phyloP scores from a whole-genome alignment of 345 rosid genomes.

The Dipteronia sinensis region DNA sequence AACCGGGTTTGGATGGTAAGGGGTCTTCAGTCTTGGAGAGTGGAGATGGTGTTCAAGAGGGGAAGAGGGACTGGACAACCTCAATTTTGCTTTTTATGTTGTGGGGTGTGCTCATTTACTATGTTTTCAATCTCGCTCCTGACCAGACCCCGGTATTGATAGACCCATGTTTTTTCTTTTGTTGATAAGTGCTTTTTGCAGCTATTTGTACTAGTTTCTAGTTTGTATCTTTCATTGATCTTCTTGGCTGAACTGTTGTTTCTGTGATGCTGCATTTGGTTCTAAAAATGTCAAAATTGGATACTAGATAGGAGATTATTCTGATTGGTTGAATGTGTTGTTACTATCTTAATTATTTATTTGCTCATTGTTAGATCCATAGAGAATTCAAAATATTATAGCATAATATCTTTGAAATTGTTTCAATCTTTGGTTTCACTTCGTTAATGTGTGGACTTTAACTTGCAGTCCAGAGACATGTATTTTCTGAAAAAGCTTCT shows the following conservation, averaged over 20 bases:
- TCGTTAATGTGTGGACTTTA: background rate
- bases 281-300: background rate
- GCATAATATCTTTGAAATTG: background rate
- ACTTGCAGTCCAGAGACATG: slow-evolving; percentile 72
- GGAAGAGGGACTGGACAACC: slow-evolving; percentile 66
- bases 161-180: background rate
- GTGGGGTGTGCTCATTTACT: slow-evolving; percentile 77
- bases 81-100: slow-evolving; percentile 67
- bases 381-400: background rate
- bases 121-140: slow-evolving; percentile 73
- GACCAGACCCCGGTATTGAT: slow-evolving; percentile 71
- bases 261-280: background rate
- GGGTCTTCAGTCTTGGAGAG: slow-evolving; percentile 21
- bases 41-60: slow-evolving; percentile 31
- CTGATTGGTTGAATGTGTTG: background rate
- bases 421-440: slow-evolving; percentile 4
- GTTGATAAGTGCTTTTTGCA: background rate
- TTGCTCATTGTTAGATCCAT: no score
- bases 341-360: background rate
- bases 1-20: slow-evolving; percentile 29
- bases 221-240: background rate
- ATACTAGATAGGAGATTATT: background rate
- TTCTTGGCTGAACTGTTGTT: background rate
- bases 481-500: slow-evolving; percentile 82
- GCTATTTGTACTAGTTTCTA: background rate